Evolutionary conservation across 345 rosid genomes (phyloP).

Genomic region (Stellera chamaejasme): DNA sequence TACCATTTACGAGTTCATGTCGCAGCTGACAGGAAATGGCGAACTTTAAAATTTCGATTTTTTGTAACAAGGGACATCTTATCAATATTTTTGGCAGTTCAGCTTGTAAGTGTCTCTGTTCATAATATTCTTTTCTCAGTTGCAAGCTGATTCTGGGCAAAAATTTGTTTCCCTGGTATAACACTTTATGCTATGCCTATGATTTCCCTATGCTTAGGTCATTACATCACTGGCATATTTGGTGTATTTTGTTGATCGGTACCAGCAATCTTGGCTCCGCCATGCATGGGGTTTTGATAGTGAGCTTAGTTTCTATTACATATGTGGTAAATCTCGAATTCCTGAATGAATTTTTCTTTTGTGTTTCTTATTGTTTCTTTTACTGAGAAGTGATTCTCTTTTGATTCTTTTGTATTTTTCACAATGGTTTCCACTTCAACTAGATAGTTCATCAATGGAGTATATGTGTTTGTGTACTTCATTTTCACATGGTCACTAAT

Average conservation of each 20-base stretch:
- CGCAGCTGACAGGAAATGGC: conserved; percentile 96
- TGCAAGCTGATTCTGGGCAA: not conserved
- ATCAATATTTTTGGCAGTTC: conserved; percentile 88
- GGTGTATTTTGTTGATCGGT: conserved; percentile 67
- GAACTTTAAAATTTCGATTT: conserved; percentile 90
- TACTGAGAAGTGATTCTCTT: too few species aligned
- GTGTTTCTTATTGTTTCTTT: too few species aligned
- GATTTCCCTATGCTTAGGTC: conserved; percentile 39
- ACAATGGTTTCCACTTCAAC: too few species aligned
- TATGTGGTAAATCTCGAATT: conserved; percentile 70
- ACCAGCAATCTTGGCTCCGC: conserved; percentile 80
- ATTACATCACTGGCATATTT: conserved; percentile 84
- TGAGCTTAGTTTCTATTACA: conserved; percentile 84
- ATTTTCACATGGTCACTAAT: not conserved
- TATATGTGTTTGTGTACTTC: too few species aligned
- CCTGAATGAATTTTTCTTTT: conserved; percentile 3
- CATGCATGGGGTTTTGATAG: conserved; percentile 87
- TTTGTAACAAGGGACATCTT: conserved; percentile 95
- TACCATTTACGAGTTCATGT: conserved; percentile 97
- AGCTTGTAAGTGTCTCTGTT: conserved; percentile 52
- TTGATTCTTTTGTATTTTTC: too few species aligned
- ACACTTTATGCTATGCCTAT: not conserved
- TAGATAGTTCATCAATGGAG: not conserved
- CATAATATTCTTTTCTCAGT: not conserved
- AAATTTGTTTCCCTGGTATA: conserved; percentile 1